Conservation (phyloP, 2,329 filamentous ascomycete species). For the Colletotrichum tropicicola region DNA sequence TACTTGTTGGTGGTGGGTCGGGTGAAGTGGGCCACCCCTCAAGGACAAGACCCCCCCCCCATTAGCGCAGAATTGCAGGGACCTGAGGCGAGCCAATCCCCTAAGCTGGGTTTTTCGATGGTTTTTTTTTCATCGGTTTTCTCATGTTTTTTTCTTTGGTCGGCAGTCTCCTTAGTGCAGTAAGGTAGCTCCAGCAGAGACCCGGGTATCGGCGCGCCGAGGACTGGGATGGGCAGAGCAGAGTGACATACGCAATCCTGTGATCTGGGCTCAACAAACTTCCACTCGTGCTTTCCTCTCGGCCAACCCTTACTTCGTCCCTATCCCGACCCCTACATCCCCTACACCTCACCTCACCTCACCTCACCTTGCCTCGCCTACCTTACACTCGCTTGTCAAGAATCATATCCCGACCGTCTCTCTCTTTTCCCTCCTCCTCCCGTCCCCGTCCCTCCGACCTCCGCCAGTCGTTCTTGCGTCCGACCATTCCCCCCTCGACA, state of each 20-base stretch:
- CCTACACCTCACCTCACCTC: background rate
- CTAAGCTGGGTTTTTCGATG: slow-evolving; percentile 8
- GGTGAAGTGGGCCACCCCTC: slow-evolving; percentile 1
- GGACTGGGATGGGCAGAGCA: slow-evolving; percentile 24
- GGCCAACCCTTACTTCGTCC: background rate
- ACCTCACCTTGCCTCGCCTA: slow-evolving; percentile 1
- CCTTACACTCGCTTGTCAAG: slow-evolving; percentile 8
- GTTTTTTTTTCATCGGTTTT: background rate
- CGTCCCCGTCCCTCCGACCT: slow-evolving; percentile 1
- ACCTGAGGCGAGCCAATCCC: slow-evolving; percentile 24
- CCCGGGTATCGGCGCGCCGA: slow-evolving; percentile 20
- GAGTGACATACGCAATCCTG: slow-evolving; percentile 30
- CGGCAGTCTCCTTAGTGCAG: background rate
- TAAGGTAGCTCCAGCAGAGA: background rate
- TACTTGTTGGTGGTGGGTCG: slow-evolving; percentile 8
- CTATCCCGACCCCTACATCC: background rate
- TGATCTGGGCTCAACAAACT: slow-evolving; percentile 24
- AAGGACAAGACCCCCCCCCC: slow-evolving; percentile 1
- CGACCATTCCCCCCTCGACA: background rate
- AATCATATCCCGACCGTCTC: background rate
- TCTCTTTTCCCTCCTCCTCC: background rate
- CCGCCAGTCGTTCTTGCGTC: slow-evolving; percentile 5
- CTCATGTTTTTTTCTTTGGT: background rate
- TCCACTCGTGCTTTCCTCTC: background rate
- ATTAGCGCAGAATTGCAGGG: slow-evolving; percentile 23